Conservation (phyloP, 2,329 filamentous ascomycete species). For the Zymoseptoria tritici region DNA sequence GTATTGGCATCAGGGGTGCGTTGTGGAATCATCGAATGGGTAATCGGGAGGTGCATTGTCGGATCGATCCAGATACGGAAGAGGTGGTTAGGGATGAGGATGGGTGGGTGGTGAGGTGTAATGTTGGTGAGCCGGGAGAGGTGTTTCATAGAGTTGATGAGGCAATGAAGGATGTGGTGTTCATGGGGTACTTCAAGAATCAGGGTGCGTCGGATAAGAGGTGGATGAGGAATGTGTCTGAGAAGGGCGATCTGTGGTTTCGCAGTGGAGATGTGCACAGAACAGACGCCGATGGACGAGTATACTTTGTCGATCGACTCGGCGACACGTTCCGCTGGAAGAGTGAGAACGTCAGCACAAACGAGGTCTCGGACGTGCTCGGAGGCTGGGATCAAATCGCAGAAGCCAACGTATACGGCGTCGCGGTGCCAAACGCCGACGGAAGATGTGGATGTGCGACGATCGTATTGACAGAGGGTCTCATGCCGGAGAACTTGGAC, state of each 20-base stretch:
- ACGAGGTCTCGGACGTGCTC: slow-evolving; percentile 66
- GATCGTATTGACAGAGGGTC: slow-evolving; percentile 47
- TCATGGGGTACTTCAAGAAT: slow-evolving; percentile 79
- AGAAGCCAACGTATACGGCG: slow-evolving; percentile 81
- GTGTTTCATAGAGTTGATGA: slow-evolving; percentile 63
- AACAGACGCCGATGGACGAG: slow-evolving; percentile 60
- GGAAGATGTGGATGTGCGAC: slow-evolving; percentile 76
- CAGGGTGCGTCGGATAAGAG: slow-evolving; percentile 61
- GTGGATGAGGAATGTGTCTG: slow-evolving; percentile 63
- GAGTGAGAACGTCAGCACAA: slow-evolving; percentile 41
- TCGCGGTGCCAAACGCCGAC: slow-evolving; percentile 70
- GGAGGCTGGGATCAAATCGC: slow-evolving; percentile 57
- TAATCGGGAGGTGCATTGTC: slow-evolving; percentile 49
- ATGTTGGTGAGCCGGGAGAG: slow-evolving; percentile 63
- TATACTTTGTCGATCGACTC: slow-evolving; percentile 74
- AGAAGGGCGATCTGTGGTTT: slow-evolving; percentile 74
- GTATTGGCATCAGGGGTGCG: slow-evolving; percentile 20
- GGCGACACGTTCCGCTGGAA: slow-evolving; percentile 76
- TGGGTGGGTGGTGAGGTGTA: slow-evolving; percentile 58
- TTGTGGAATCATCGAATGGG: slow-evolving; percentile 22
- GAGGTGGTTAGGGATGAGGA: slow-evolving; percentile 57
- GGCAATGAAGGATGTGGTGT: slow-evolving; percentile 53
- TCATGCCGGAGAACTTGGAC: slow-evolving; percentile 40
- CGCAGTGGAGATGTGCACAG: slow-evolving; percentile 71
- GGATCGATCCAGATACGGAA: slow-evolving; percentile 61